Conservation (phyloP, 805 yeast species). For the Lipomyces lipofer region DNA sequence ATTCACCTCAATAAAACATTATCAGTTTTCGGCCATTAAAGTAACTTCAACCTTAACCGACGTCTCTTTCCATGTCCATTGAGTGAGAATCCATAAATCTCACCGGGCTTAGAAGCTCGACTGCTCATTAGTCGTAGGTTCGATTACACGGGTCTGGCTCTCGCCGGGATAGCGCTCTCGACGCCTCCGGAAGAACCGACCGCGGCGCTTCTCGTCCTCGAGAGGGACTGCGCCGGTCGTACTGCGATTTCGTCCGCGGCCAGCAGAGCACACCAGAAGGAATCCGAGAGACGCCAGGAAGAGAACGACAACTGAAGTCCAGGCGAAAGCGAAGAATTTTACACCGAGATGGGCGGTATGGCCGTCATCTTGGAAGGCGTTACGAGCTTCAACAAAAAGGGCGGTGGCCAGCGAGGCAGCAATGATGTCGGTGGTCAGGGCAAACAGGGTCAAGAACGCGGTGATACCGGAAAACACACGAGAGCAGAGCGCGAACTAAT, state of each 20-base stretch:
- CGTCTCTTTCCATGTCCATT: no score
- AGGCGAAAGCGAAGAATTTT: constrained; percentile 56
- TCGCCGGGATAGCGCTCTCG: constrained; percentile 18
- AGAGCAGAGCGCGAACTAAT: constrained; percentile 25
- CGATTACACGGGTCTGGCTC: constrained; percentile 18
- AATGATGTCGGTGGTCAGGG: constrained; percentile 34
- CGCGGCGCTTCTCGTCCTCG: constrained; percentile 21
- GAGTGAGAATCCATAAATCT: no score
- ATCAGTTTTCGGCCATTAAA: no score
- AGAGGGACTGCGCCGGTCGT: constrained; percentile 19
- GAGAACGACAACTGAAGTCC: constrained; percentile 52
- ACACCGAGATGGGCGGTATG: constrained; percentile 31
- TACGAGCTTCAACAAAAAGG: constrained; percentile 68
- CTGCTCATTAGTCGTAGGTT: background rate
- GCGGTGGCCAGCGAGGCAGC: constrained; percentile 61
- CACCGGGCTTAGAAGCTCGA: background rate
- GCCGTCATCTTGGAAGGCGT: constrained; percentile 55
- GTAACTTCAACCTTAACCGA: no score
- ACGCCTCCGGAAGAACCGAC: constrained; percentile 26
- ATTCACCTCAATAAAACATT: no score
- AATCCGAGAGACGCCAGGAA: constrained; percentile 37
- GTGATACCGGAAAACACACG: constrained; percentile 17
- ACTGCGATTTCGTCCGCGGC: constrained; percentile 14
- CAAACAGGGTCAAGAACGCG: constrained; percentile 33
- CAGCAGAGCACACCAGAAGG: constrained; percentile 30